phyloP scores from a whole-genome alignment of 495 filamentous ascomycete genomes.

The Hyaloscypha bicolor region DNA sequence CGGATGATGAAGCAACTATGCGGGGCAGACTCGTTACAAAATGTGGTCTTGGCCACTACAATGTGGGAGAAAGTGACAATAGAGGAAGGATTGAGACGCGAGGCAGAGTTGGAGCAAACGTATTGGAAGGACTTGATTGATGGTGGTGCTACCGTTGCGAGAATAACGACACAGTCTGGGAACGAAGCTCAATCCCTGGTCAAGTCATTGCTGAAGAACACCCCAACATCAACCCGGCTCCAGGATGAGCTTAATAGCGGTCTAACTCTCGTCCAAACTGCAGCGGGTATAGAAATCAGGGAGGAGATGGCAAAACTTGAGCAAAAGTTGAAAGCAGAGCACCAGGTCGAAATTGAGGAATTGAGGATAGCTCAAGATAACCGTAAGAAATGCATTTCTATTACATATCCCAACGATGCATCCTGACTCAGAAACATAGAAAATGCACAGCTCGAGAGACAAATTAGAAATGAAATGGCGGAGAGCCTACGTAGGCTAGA shows the following conservation, averaged over 20 bases:
- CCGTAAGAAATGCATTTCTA: background rate
- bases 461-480: background rate
- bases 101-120: background rate
- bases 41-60: conserved; percentile 30
- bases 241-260: conserved; percentile 19
- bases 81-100: background rate
- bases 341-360: background rate
- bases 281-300: background rate
- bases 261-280: background rate
- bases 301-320: conserved; percentile 6
- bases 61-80: conserved; percentile 18
- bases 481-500: background rate
- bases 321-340: background rate
- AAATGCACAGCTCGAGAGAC: background rate
- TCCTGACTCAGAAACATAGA: background rate
- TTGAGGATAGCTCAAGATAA: background rate
- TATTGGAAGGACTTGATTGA: conserved; percentile 32
- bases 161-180: conserved; percentile 27
- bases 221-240: background rate
- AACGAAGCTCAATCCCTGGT: background rate
- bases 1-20: conserved; percentile 28
- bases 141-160: conserved; percentile 32
- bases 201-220: background rate
- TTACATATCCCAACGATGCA: background rate
- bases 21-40: conserved; percentile 18